Conservation (phyloP, 129 eudicot species). For the Flaveria sonorensis region DNA sequence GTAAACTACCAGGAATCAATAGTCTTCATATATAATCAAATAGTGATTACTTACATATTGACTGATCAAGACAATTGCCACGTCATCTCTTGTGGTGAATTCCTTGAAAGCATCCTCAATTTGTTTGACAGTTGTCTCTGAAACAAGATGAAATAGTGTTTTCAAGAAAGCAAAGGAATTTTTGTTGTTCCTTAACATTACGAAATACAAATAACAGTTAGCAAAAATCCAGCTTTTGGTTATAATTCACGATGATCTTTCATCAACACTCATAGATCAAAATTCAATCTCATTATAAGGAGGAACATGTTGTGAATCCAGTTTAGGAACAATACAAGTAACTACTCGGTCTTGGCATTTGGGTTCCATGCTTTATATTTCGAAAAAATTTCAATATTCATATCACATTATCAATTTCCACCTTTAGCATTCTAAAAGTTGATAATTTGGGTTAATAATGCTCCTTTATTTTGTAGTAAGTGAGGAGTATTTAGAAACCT, state of each 20-base stretch:
- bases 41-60: slow-evolving; percentile 73
- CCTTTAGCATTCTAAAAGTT: background rate
- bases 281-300: background rate
- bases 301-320: background rate
- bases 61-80: slow-evolving; percentile 91
- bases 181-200: background rate
- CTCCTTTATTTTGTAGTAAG: background rate
- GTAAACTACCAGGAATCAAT: background rate
- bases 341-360: background rate
- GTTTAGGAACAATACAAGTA: background rate
- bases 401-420: background rate
- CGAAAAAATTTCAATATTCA: background rate
- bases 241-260: slow-evolving; percentile 17
- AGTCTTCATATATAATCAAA: slow-evolving; percentile 13
- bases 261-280: background rate
- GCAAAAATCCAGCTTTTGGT: background rate
- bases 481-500: too few relatives aligned
- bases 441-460: background rate
- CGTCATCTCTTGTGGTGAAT: slow-evolving; percentile 91
- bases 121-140: slow-evolving; percentile 90
- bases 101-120: slow-evolving; percentile 95
- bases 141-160: slow-evolving; percentile 28
- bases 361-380: background rate
- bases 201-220: background rate
- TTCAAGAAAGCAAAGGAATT: background rate